These are phyloP conservation scores for Grifola frondosa DNA, from an alignment of 1,284 basidiomycete species.

Conservation along the genomic window DNA sequence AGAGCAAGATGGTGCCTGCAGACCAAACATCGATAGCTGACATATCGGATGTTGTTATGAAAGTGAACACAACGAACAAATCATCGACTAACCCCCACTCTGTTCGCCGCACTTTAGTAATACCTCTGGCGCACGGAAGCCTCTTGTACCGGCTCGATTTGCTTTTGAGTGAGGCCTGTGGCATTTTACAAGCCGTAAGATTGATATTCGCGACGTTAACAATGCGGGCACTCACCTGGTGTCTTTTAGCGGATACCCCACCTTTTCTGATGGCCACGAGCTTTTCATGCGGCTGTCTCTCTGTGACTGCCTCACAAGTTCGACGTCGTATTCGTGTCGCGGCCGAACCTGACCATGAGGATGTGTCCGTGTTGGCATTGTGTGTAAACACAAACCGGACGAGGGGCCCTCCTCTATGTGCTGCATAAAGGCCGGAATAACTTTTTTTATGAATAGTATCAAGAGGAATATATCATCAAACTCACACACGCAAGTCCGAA, in stretches of 20 bases:
- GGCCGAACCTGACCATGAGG: constrained; percentile 65
- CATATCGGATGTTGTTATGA: constrained; percentile 7
- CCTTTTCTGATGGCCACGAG: constrained; percentile 55
- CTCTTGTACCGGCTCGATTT: constrained; percentile 94
- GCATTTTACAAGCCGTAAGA: constrained; percentile 1
- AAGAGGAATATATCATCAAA: neutral
- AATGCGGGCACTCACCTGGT: constrained; percentile 48
- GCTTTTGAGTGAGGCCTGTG: constrained; percentile 84
- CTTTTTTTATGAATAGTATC: too few species aligned
- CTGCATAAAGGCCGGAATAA: too few species aligned
- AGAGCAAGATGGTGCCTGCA: constrained; percentile 88
- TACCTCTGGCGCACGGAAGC: constrained; percentile 97
- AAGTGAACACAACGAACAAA: constrained; percentile 4
- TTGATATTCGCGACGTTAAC: neutral
- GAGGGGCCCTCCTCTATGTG: constrained; percentile 53
- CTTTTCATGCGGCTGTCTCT: constrained; percentile 65
- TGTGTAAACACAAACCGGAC: constrained; percentile 72
- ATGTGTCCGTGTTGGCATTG: constrained; percentile 52
- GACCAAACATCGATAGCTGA: constrained; percentile 97
- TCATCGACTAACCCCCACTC: constrained; percentile 71
- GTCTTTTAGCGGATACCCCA: constrained; percentile 75
- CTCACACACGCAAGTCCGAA: constrained; percentile 92
- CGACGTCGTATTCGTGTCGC: constrained; percentile 40
- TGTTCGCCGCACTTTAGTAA: constrained; percentile 94
- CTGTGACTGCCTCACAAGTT: constrained; percentile 49